phyloP scores from a whole-genome alignment of 2,329 filamentous ascomycete species.

The Moelleriella libera region DNA sequence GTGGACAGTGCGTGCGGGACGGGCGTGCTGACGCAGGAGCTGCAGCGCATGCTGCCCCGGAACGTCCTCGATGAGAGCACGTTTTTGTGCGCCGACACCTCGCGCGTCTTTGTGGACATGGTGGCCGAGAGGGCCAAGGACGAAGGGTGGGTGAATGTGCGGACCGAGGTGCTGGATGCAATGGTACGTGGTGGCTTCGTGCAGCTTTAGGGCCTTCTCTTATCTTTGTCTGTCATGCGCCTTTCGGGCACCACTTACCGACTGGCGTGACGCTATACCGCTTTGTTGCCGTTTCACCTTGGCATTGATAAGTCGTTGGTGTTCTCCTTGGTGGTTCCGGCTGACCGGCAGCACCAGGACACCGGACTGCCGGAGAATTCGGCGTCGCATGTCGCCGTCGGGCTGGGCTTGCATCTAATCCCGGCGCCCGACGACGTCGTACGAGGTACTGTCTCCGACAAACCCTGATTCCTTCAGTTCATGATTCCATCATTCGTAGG shows the following conservation, averaged over 20 bases:
- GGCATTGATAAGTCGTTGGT: too few relatives aligned
- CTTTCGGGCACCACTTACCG: background rate
- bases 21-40: slow-evolving; percentile 30
- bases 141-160: slow-evolving; percentile 31
- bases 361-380: slow-evolving; percentile 22
- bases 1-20: slow-evolving; percentile 40
- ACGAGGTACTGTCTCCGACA: slow-evolving; percentile 9
- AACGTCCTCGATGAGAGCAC: slow-evolving; percentile 25
- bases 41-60: slow-evolving; percentile 24
- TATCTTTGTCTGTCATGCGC: background rate
- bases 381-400: slow-evolving; percentile 29
- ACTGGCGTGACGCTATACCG: too few relatives aligned
- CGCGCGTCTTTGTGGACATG: slow-evolving; percentile 24
- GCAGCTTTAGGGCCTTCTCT: background rate
- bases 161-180: slow-evolving; percentile 29
- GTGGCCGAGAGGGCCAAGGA: slow-evolving; percentile 21
- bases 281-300: too few relatives aligned
- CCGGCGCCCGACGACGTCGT: slow-evolving; percentile 22
- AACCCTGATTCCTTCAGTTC: background rate
- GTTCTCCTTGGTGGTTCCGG: too few relatives aligned
- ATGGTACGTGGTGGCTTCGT: slow-evolving; percentile 18
- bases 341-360: slow-evolving; percentile 13
- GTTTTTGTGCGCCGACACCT: slow-evolving; percentile 35
- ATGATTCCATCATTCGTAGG: too few relatives aligned
- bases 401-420: slow-evolving; percentile 32